Base-by-base conservation (phyloP, 1,284 basidiomycete genomes). In the Boletus semigastroideus region DNA sequence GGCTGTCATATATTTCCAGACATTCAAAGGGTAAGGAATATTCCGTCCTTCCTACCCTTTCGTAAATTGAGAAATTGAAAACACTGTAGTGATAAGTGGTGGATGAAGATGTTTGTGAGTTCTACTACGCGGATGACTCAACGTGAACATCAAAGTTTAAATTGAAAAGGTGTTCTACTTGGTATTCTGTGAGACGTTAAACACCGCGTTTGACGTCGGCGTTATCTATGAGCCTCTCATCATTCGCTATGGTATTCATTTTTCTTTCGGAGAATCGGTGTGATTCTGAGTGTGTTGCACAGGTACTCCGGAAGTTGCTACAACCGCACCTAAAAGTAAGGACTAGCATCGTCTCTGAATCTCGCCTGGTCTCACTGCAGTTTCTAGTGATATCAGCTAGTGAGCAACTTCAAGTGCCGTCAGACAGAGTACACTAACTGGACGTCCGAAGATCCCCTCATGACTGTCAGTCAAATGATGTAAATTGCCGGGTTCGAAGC, bases 191-290 rank as follows among this genome's bases (percentile, higher is more conserved):
- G 78, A 79, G 49, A 74, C 75, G 0, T 49, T 71, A 6, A 78
- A 78, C 54, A 76, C 73, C 6, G 70, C 48, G 7, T 73, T 71
- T 51, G 72, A 78, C 54, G 73, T 75, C 42, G 70, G 63, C 5
- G 69, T 78, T 62, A 70, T 79, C 55, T 79, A 74, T 43, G 68
- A 79, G 52, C 75, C 78, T 10, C 66, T 79, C 10, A 34, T 78
- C 31, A 41, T 69, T 25, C 59, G 71, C 36, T 77, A 72, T 46
- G 75, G 77, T 75, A 59, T 36, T 17, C 12, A 6, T 31, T 10
- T 30, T 30, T 16, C n/a, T 14, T 37, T 11, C 1, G 1, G 14
- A 5, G 5, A 1, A 13, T 12, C 16, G 3, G 5, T 1, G 3
- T 14, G 11, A 37, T 20, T 19, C 22, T 57, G 20, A 20, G 4